Conservation (phyloP, 2,329 filamentous ascomycete species). For the Fusarium annulatum region DNA sequence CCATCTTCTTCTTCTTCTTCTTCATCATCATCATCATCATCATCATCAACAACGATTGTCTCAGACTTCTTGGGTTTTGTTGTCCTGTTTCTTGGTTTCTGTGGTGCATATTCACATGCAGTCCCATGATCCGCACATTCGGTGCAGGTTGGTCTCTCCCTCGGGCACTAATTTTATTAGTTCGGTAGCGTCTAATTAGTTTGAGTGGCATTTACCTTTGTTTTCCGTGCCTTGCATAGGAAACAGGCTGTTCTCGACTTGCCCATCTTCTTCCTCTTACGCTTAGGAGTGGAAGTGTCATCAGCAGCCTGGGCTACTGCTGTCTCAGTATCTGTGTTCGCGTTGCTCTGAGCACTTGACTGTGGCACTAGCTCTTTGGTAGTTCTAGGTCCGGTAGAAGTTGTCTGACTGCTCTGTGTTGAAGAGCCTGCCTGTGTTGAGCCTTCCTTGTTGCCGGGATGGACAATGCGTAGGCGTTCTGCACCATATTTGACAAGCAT, state of each 20-base stretch:
- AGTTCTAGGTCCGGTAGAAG: slow-evolving; percentile 44
- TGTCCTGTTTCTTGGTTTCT: slow-evolving; percentile 44
- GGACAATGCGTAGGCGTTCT: slow-evolving; percentile 67
- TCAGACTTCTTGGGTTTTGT: slow-evolving; percentile 26
- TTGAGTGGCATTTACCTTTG: slow-evolving; percentile 50
- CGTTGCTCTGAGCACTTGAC: slow-evolving; percentile 25
- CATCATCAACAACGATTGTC: slow-evolving; percentile 21
- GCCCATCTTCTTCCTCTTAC: slow-evolving; percentile 35
- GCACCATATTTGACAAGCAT: slow-evolving; percentile 69
- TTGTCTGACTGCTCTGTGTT: slow-evolving; percentile 38
- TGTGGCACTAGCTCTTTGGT: slow-evolving; percentile 48
- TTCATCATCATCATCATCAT: slow-evolving; percentile 1
- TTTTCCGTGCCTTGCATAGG: slow-evolving; percentile 50
- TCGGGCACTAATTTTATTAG: slow-evolving; percentile 52
- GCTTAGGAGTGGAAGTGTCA: slow-evolving; percentile 5
- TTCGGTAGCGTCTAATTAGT: not conserved
- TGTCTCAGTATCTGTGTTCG: slow-evolving; percentile 17
- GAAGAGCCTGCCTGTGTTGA: slow-evolving; percentile 44
- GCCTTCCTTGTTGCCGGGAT: slow-evolving; percentile 56
- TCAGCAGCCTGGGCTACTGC: not conserved
- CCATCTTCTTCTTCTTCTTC: not conserved
- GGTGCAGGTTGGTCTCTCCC: slow-evolving; percentile 53
- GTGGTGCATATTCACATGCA: slow-evolving; percentile 55
- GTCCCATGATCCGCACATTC: slow-evolving; percentile 49
- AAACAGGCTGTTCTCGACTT: slow-evolving; percentile 53